Percentiles rank a stretch among this genome's conserved stretches.
Evolutionary conservation across 495 filamentous ascomycete species (phyloP).

Genomic region (Penicillium arizonense): DNA sequence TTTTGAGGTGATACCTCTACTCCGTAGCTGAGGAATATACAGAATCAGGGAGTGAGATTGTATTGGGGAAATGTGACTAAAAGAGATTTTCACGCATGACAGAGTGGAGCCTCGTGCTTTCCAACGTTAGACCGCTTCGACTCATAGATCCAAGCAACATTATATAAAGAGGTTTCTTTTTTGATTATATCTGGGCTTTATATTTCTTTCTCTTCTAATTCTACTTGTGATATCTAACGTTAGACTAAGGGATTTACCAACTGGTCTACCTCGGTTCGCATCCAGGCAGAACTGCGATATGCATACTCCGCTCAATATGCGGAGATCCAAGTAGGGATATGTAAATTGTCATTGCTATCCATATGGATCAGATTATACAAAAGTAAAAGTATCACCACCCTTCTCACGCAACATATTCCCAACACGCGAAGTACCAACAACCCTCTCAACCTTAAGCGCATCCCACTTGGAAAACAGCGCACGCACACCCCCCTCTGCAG

Average conservation of each 20-base stretch:
- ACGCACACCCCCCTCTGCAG: conserved; percentile 52
- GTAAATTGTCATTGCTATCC: neutral
- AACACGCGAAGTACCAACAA: conserved; percentile 77
- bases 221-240: too few species aligned
- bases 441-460: conserved; percentile 79
- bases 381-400: conserved; percentile 82
- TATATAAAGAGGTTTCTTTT: too few species aligned
- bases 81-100: neutral
- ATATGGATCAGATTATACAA: conserved; percentile 27
- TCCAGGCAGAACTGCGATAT: too few species aligned
- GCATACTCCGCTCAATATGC: too few species aligned
- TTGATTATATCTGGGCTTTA: too few species aligned
- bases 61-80: neutral
- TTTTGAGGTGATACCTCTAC: too few species aligned
- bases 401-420: conserved; percentile 67
- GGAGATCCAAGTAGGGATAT: neutral
- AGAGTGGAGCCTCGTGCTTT: neutral
- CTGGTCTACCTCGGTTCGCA: too few species aligned
- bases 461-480: conserved; percentile 87
- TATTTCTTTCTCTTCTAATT: too few species aligned
- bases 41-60: too few species aligned
- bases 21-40: neutral
- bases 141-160: too few species aligned
- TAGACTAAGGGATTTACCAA: too few species aligned
- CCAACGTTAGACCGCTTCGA: neutral